Evolutionary conservation across 2,329 filamentous ascomycete species (phyloP), one percentile per base, ranked within the genome.

Genomic region (Diaporthe helianthi): DNA sequence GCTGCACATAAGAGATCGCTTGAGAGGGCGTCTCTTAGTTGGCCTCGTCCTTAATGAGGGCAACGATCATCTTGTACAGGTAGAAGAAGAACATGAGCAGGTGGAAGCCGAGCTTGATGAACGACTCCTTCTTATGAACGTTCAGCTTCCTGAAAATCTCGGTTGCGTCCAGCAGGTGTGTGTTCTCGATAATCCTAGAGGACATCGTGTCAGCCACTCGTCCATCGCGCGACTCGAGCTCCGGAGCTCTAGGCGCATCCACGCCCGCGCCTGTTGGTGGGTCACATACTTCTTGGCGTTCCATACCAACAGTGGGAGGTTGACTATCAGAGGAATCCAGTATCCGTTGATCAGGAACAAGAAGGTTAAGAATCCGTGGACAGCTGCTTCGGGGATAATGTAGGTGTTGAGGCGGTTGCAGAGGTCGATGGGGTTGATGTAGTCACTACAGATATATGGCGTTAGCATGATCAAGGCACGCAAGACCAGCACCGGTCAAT

Each of bases 41-140:
- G 71, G 92, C 89, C 84, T 99, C 96, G 82, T 98, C 96, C 78
- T 92, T 91, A 85, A 99, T 99, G 73, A 99, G 88, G 74, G 96
- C 95, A 73, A 98, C 95, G 76, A 96, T 96, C 93, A 96, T 97
- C 90, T 93, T 97, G 89, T 97, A 97, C 69, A 99, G 92, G 85
- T 99, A 99, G 89, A 98, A 99, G 90, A 99, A 99, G 89, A 99
- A 99, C 94, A 99, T 98, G 84, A 99, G 82, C 71, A 99, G 86
- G 83, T 99, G 96, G 87, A 99, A 99, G 68, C 95, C 96, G 52
- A 99, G 93, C 86, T 99, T 99, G 85, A 96, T 91, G 82, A 99
- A 99, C 0, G 96, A 98, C 89, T 99, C 96, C 92, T 97, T 98
- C 87, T 99, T 99, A 82, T 99, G 96, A 64, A 98, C 92, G 76